Evolutionary conservation across 2,329 filamentous ascomycete genomes (phyloP).

Genomic region (Immersiporthe knoxdaviesiana): DNA sequence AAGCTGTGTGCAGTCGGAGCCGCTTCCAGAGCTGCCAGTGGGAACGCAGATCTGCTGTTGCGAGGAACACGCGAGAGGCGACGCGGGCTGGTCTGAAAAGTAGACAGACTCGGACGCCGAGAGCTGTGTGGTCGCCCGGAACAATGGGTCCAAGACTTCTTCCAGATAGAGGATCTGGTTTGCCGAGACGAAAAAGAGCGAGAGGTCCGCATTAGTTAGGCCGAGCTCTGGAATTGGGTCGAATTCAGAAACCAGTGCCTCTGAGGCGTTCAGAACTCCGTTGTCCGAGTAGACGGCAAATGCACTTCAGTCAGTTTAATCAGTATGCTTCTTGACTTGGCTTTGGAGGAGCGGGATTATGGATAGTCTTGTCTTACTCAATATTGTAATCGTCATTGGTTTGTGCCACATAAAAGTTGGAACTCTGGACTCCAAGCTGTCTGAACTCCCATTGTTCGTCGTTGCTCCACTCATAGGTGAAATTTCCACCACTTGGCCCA

Average conservation of each 20-base stretch:
- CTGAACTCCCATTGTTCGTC: neutral
- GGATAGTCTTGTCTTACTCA: neutral
- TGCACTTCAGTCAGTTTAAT: neutral
- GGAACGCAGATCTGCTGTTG: slow-evolving; percentile 5
- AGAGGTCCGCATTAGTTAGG: neutral
- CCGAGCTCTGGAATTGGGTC: neutral
- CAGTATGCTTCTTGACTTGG: neutral
- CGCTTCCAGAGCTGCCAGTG: neutral
- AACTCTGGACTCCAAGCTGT: neutral
- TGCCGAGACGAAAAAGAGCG: neutral
- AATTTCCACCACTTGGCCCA: neutral
- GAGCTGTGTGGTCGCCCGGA: neutral
- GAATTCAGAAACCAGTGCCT: neutral
- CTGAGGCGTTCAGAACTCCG: neutral
- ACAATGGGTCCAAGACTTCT: neutral
- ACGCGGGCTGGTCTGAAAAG: slow-evolving; percentile 3
- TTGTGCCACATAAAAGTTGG: neutral
- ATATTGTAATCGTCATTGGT: slow-evolving; percentile 10
- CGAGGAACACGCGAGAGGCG: neutral
- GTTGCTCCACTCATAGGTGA: slow-evolving; percentile 1
- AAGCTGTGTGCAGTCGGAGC: neutral
- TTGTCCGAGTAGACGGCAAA: neutral
- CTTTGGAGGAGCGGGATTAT: no score
- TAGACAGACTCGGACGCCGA: neutral
- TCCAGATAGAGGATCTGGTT: neutral